Conservation (phyloP, 306 rosid species). For the Mimosa pudica region DNA sequence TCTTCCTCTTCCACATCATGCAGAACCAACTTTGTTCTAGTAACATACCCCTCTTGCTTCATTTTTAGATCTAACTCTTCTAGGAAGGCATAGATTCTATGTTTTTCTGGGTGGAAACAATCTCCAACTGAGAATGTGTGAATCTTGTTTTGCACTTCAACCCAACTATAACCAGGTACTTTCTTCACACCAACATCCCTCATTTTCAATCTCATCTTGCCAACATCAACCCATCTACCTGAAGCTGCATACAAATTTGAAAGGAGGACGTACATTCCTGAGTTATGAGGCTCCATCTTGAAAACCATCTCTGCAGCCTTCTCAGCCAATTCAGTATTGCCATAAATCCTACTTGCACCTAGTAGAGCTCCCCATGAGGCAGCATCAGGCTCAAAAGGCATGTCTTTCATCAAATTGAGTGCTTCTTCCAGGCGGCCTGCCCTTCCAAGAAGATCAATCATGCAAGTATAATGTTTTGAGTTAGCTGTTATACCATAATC, state of each 20-base stretch:
- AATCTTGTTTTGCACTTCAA: conserved; percentile 73
- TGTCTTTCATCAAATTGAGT: conserved; percentile 60
- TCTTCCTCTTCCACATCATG: conserved; percentile 97
- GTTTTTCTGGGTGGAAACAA: conserved; percentile 65
- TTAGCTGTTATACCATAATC: conserved; percentile 59
- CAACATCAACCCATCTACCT: conserved; percentile 81
- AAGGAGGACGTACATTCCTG: conserved; percentile 90
- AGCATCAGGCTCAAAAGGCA: conserved; percentile 79
- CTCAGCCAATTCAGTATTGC: conserved; percentile 74
- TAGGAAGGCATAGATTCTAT: conserved; percentile 67
- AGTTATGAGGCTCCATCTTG: conserved; percentile 78
- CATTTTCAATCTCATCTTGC: conserved; percentile 75
- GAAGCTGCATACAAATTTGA: conserved; percentile 90
- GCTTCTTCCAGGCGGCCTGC: conserved; percentile 83
- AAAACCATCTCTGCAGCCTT: conserved; percentile 81
- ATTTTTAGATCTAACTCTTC: conserved; percentile 73
- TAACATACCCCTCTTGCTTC: conserved; percentile 77
- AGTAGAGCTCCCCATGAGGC: conserved; percentile 90
- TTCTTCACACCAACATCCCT: conserved; percentile 73
- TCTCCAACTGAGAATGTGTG: conserved; percentile 79
- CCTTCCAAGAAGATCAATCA: conserved; percentile 88
- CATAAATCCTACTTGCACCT: conserved; percentile 83
- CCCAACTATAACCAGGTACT: conserved; percentile 88
- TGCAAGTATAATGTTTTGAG: conserved; percentile 78
- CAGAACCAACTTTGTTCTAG: conserved; percentile 77